Evolutionary conservation across 2,329 filamentous ascomycete species (phyloP), one percentile per base, ranked within the genome.

Genomic region (Graphilbum ipis-grandicollis): DNA sequence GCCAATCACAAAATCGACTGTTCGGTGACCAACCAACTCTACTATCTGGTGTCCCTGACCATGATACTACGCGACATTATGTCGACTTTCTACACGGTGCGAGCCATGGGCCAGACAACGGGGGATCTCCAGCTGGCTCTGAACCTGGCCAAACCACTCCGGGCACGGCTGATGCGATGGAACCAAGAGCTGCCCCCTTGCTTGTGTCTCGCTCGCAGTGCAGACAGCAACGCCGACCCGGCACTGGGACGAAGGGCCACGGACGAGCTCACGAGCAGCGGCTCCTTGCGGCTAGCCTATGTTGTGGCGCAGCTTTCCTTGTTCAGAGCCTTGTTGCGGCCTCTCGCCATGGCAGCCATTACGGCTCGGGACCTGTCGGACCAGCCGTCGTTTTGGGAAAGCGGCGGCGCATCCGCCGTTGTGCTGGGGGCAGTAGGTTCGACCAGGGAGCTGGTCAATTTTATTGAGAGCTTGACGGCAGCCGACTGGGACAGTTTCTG

Each of bases 401-500:
- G 17, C 12, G 33, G 23, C 6, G 33, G 33, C 25, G 29, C 33
- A 8, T 12, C 29, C 2, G 39, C 35, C 19, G 34, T 31, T 10
- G 13, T 41, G 9, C 23, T 17, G 5, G 37, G 39, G n/a, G 34
- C 36, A 10, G 18, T 38, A 14, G 18, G 31, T 15, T 18, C 17
- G 1, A 25, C 33, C 5, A 35, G 36, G 4, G 33, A 39, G n/a
- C 30, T 36, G 22, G 19, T 39, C n/a, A 26, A 14, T 5, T 41
- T 41, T 23, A 31, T 39, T 3, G 39, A 37, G 13, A n/a, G 26
- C 26, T 18, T 41, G 17, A 36, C 39, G 3, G 19, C 34, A n/a
- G 39, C 36, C 10, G 39, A 39, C 3, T 41, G 39, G 39, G 39
- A 41, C 19, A 31, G 26, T 2, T 41, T 41, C 14, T 41, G 39